A percentile compares a stretch with the other conserved stretches of the same genome.
These are phyloP conservation scores for Fulvia fulva DNA, from an alignment of 2,329 filamentous ascomycete genomes.

Conservation along the genomic window DNA sequence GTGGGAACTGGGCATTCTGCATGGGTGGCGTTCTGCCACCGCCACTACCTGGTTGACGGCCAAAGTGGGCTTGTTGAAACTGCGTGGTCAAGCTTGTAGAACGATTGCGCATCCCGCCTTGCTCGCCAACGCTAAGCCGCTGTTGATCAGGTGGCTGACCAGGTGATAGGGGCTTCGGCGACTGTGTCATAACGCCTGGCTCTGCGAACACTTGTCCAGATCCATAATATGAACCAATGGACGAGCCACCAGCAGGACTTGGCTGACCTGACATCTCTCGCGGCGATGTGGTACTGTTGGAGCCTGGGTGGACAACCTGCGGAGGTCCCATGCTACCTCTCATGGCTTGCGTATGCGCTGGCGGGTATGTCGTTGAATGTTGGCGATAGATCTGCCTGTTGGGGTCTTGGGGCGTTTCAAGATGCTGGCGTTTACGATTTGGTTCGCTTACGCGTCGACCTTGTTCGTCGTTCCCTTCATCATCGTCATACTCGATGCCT, in stretches of 20 bases:
- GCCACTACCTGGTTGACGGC: constrained; percentile 50
- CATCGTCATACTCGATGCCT: constrained; percentile 58
- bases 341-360: constrained; percentile 33
- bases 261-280: constrained; percentile 36
- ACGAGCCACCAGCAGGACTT: constrained; percentile 23
- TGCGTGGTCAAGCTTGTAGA: constrained; percentile 65
- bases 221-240: constrained; percentile 28
- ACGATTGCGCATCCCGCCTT: constrained; percentile 48
- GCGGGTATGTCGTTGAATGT: constrained; percentile 72
- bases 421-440: constrained; percentile 68
- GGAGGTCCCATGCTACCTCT: constrained; percentile 35
- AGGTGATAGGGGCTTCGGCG: constrained; percentile 79
- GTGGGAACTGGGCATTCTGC: constrained; percentile 41
- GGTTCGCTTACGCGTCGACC: constrained; percentile 66
- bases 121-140: constrained; percentile 51
- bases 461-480: constrained; percentile 53
- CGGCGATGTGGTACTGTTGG: constrained; percentile 32
- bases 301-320: constrained; percentile 31
- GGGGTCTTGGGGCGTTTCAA: constrained; percentile 54
- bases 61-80: constrained; percentile 61
- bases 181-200: constrained; percentile 69
- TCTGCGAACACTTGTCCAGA: constrained; percentile 63
- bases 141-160: constrained; percentile 48
- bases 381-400: constrained; percentile 59
- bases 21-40: constrained; percentile 52